Conservation (phyloP, 148 eudicot species). For the Nepenthes mirabilis region DNA sequence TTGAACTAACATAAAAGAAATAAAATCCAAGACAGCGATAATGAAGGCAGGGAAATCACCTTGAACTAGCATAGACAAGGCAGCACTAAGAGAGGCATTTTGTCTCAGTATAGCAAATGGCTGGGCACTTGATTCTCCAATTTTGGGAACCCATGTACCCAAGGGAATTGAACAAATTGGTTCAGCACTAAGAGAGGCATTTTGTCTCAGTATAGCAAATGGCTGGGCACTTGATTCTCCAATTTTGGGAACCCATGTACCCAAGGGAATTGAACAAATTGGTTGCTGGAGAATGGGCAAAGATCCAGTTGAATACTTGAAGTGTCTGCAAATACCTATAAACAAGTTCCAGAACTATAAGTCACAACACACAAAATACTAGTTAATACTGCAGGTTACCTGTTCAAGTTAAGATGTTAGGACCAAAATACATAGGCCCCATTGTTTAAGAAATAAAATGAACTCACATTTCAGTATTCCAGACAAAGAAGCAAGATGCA, state of each 20-base stretch:
- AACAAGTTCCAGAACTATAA: constrained; percentile 12
- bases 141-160: constrained; percentile 64
- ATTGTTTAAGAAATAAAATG: too few species aligned
- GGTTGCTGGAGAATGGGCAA: constrained; percentile 55
- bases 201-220: constrained; percentile 47
- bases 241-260: constrained; percentile 60
- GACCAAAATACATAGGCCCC: constrained; percentile 1
- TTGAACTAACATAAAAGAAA: background rate
- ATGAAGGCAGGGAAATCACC: constrained; percentile 17
- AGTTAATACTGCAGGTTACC: too few species aligned
- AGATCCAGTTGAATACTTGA: constrained; percentile 31
- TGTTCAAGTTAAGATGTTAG: background rate
- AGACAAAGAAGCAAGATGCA: constrained; percentile 62
- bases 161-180: constrained; percentile 35
- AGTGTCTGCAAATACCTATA: constrained; percentile 61
- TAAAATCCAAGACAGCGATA: background rate
- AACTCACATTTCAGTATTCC: constrained; percentile 37
- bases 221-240: constrained; percentile 38
- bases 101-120: constrained; percentile 53
- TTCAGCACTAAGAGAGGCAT: constrained; percentile 48
- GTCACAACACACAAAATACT: background rate
- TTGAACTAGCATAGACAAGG: constrained; percentile 53
- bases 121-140: constrained; percentile 33
- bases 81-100: constrained; percentile 46
- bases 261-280: constrained; percentile 39